Evolutionary conservation across 1,139 yeast species (phyloP).

Genomic region (Diutina siamensis): DNA sequence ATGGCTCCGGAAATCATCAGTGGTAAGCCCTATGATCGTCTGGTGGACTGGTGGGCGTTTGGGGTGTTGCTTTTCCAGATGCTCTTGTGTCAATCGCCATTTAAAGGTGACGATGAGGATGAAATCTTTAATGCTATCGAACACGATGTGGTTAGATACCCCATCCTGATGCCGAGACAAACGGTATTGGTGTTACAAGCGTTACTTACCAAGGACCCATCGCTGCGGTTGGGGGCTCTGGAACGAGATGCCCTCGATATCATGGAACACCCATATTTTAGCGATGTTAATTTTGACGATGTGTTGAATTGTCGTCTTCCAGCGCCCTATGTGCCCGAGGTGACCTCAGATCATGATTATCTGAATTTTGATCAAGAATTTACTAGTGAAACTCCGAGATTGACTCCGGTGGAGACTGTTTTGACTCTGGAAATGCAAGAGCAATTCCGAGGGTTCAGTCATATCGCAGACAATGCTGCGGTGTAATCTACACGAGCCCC

Average conservation of each 20-base stretch:
- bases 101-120: slow-evolving; percentile 96
- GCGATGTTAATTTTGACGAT: slow-evolving; percentile 83
- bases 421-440: slow-evolving; percentile 86
- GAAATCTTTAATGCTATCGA: slow-evolving; percentile 97
- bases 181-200: slow-evolving; percentile 91
- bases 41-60: slow-evolving; percentile 99
- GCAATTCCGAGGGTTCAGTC: slow-evolving; percentile 93
- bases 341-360: slow-evolving; percentile 80
- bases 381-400: slow-evolving; percentile 87
- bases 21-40: slow-evolving; percentile 84
- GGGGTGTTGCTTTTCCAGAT: slow-evolving; percentile 93
- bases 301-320: slow-evolving; percentile 59
- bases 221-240: slow-evolving; percentile 72
- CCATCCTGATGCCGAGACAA: slow-evolving; percentile 95
- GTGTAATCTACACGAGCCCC: background rate
- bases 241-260: slow-evolving; percentile 84
- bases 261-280: slow-evolving; percentile 91
- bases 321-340: slow-evolving; percentile 78
- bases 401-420: slow-evolving; percentile 88
- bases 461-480: slow-evolving; percentile 45
- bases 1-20: slow-evolving; percentile 98
- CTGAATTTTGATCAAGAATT: slow-evolving; percentile 91
- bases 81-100: slow-evolving; percentile 94
- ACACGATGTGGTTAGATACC: slow-evolving; percentile 95
- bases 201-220: slow-evolving; percentile 80